Evolutionary conservation across 805 yeast genomes (phyloP).

Genomic region (Wickerhamiella musiphila): DNA sequence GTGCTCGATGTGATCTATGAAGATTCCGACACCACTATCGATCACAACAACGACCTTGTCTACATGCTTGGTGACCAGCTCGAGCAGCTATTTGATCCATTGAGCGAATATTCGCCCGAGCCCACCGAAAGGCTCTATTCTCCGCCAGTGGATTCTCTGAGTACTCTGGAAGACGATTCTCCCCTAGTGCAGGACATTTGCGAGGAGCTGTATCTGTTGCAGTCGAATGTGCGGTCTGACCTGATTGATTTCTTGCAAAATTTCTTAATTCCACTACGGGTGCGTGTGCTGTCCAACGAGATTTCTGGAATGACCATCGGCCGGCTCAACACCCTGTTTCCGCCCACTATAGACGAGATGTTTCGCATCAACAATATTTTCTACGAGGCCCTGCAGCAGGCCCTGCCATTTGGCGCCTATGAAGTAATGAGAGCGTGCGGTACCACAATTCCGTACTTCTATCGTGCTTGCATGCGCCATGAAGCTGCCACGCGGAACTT

Average conservation of each 20-base stretch:
- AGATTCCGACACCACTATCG: constrained; percentile 32
- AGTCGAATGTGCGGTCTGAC: constrained; percentile 54
- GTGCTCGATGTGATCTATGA: constrained; percentile 63
- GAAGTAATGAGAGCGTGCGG: constrained; percentile 73
- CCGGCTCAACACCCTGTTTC: constrained; percentile 62
- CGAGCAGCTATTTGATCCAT: constrained; percentile 77
- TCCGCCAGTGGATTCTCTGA: constrained; percentile 30
- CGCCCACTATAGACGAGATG: constrained; percentile 91
- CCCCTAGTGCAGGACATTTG: constrained; percentile 34
- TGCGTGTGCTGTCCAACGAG: constrained; percentile 40
- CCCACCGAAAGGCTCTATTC: constrained; percentile 53
- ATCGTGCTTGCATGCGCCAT: constrained; percentile 82
- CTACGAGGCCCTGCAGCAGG: constrained; percentile 52
- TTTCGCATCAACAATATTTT: constrained; percentile 77
- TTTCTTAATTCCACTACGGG: constrained; percentile 61
- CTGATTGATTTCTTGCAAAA: constrained; percentile 63
- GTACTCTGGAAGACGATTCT: constrained; percentile 19
- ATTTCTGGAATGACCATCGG: constrained; percentile 39
- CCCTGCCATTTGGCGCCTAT: constrained; percentile 49
- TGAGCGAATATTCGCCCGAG: constrained; percentile 85
- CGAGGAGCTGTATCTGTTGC: constrained; percentile 50
- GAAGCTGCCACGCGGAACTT: constrained; percentile 77
- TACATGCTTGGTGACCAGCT: constrained; percentile 66
- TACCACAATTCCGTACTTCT: constrained; percentile 71
- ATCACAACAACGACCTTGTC: constrained; percentile 60